Evolutionary conservation across 2,329 filamentous ascomycete genomes (phyloP).

Genomic region (Penicillium occitanis): DNA sequence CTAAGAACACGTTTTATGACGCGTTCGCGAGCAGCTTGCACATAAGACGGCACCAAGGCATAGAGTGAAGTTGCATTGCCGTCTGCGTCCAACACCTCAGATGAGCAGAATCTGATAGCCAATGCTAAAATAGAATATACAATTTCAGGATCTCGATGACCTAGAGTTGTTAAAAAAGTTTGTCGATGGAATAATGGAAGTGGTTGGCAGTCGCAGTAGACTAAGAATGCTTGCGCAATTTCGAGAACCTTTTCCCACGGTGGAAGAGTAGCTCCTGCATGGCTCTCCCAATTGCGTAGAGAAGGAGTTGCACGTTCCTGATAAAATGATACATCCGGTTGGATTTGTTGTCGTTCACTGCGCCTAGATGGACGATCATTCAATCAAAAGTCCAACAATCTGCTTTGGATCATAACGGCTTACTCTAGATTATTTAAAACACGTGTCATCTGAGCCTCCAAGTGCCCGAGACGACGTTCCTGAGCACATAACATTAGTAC

Average conservation of each 20-base stretch:
- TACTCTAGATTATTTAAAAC: conserved; percentile 41
- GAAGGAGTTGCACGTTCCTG: conserved; percentile 20
- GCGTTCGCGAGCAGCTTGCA: conserved; percentile 37
- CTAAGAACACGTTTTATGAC: conserved; percentile 42
- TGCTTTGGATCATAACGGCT: not conserved
- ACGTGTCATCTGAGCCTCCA: conserved; percentile 36
- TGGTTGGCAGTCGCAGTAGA: conserved; percentile 53
- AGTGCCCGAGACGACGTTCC: conserved; percentile 35
- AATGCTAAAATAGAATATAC: conserved; percentile 43
- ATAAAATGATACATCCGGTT: not conserved
- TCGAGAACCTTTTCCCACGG: conserved; percentile 41
- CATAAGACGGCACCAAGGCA: conserved; percentile 36
- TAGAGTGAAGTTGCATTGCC: conserved; percentile 24
- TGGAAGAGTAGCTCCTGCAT: conserved; percentile 32
- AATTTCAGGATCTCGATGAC: conserved; percentile 39
- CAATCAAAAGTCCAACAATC: not conserved
- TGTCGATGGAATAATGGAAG: conserved; percentile 49
- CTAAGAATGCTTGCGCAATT: conserved; percentile 46
- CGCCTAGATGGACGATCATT: not conserved
- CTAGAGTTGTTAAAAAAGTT: conserved; percentile 43
- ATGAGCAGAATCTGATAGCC: conserved; percentile 44
- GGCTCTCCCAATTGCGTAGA: conserved; percentile 3
- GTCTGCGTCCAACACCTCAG: conserved; percentile 26
- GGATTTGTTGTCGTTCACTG: conserved; percentile 4
- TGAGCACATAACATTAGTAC: conserved; percentile 18